These are phyloP conservation scores for Solanum bukasovii DNA, from an alignment of 257 asterid species.

Conservation along the genomic window DNA sequence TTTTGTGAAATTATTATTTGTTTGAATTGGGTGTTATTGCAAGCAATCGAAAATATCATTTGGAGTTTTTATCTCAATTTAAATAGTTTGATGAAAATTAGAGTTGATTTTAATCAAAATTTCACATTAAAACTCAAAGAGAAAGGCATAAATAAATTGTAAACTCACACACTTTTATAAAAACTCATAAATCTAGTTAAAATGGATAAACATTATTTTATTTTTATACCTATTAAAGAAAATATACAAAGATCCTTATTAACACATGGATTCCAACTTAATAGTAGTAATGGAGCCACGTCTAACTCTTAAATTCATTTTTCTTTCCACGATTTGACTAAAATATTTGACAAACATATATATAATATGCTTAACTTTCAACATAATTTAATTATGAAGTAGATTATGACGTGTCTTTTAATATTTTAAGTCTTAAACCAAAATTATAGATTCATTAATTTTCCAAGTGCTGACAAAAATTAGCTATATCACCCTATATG, in stretches of 20 bases:
- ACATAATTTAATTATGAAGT: not conserved
- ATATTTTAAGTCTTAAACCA: not conserved
- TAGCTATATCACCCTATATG: not conserved
- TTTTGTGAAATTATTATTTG: no score
- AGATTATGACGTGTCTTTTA: not conserved
- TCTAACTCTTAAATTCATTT: not conserved
- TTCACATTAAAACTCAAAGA: not conserved
- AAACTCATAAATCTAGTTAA: not conserved
- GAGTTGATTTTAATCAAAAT: not conserved
- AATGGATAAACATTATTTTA: not conserved
- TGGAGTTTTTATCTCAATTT: not conserved
- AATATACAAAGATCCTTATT: no score
- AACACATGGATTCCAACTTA: not conserved
- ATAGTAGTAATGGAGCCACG: not conserved
- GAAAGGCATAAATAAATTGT: no score
- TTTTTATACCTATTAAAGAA: not conserved
- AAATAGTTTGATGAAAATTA: not conserved
- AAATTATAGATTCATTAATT: not conserved
- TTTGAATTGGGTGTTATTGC: not conserved
- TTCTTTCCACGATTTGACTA: not conserved
- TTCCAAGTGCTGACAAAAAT: not conserved
- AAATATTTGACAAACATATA: no score
- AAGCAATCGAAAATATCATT: not conserved
- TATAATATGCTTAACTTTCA: not conserved
- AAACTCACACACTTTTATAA: not conserved